Evolutionary conservation across 108 stramenopile species (phyloP), one percentile per base, ranked within the genome.

Genomic region (Cylindrotheca closterium): DNA sequence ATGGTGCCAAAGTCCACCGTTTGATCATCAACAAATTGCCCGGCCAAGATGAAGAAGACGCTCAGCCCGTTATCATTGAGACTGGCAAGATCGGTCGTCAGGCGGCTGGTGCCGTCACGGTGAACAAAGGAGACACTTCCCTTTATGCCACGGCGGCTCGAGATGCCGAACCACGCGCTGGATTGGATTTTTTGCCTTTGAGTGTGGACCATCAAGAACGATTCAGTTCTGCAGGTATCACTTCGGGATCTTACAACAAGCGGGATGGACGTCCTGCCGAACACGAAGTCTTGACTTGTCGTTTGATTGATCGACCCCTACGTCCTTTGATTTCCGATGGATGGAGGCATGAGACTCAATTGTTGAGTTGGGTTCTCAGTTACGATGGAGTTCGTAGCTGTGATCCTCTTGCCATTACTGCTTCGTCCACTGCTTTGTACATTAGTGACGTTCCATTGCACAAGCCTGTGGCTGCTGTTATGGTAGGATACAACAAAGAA

Each of bases 131-230:
- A 31, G 89, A 88, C 2, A 79, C 86, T 8, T 81, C 88, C 48
- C 59, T 93, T 15, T 90, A 87, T 55, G 78, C 88, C 1, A 93
- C 92, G 0, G 85, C 86, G 1, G 61, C 80, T 30, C 63, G 83
- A 47, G 92, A 88, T 33, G 68, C 79, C 21, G 70, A 77, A 21
- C 74, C 81, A 1, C 74, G 74, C 24, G 82, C 63, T 10, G 70
- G 71, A 5, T 68, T 88, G 12, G 91, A 91, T 77, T 98, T 99
- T 79, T 55, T 92, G 27, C 98, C 98, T 1, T 68, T 99, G 4
- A 72, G 80, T 8, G 95, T 99, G 15, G 98, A 97, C 27, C 91
- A 98, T 77, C 92, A 94, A 67, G 96, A 97, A 67, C 82, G 95
- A 21, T 93, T 95, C 57, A 84, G 75, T 56, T 70, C 86, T 27